Base-by-base conservation (phyloP, 2,329 filamentous ascomycete genomes). In the Colletotrichum sp. region DNA sequence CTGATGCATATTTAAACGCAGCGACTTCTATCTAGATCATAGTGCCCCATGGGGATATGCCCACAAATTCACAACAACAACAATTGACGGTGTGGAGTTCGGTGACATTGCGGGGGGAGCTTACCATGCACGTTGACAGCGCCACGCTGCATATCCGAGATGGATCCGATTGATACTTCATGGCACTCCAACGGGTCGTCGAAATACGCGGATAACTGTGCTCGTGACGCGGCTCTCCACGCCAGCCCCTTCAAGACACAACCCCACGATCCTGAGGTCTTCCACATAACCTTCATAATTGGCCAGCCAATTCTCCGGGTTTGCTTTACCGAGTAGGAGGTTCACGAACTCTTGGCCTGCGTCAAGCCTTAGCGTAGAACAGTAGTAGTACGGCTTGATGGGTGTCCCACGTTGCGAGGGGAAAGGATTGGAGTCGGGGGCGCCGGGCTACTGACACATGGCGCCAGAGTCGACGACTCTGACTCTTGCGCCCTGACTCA, bases 401-500 rank as follows among this genome's bases (percentile, higher is more conserved):
- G 39, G 1, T 12, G 36, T 21, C 28, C 39, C 39, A 28, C 64
- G 39, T 30, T 52, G 36, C 16, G 64, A 21, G 62, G 34, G 39
- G 64, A n/a, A 39, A 65, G 32, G 62, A 21, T 8, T n/a, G 60
- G 30, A 63, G 32, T 39, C 5, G 32, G 34, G 32, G 32, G n/a
- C n/a, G 13, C 28, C 34, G 0, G 63, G 21, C 30, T 30, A 71
- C 44, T 71, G 69, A 71, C 69, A 71, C 60, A 71, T 71, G 60
- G 60, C 63, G 60, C 32, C 21, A 66, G 60, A 71, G 24, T 71
- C 69, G 26, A 24, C 5, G 30, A 71, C 26, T 24, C 57, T 75
- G 72, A 68, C 72, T 75, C 72, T 75, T 13, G 69, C 69, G 62
- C 63, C 26, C 68, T 75, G 72, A 75, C 68, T 75, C 69, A 55